Base-by-base conservation (phyloP, 2,329 filamentous ascomycete species). In the Stachybotrys echinatus region DNA sequence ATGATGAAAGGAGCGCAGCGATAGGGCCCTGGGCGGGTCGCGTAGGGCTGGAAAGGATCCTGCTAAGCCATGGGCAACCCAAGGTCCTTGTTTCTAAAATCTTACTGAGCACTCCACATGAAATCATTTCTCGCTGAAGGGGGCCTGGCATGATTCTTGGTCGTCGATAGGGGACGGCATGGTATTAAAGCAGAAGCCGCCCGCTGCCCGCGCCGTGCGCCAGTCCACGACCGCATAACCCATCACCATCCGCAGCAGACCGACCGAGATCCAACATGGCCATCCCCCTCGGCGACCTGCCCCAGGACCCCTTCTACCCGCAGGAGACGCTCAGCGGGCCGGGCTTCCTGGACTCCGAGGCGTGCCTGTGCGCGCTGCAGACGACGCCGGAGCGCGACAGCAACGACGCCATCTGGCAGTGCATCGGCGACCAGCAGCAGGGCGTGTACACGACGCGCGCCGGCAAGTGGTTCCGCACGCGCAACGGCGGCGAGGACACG, bases 371-470 rank as follows among this genome's bases (percentile, higher is more conserved):
- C 42, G 65, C 67, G 14, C 55, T 72, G 12, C 61, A 62, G 20
- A 48, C 52, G 12, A 58, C 48, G 47, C 48, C 50, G 6, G 27
- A 34, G 10, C 3, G 10, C 10, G 27, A 34, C 27, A 34, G 27
- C 27, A 34, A 14, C 10, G 46, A 55, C 22, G 57, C 60, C 12
- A 60, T 61, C n/a, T 75, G 72, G 72, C 70, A 72, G 51, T 75
- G 72, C 52, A 68, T 74, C 23, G 71, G 72, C 12, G 71, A 74
- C 51, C 71, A 73, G 53, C 73, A 69, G 0, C 58, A 71, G 42
- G 63, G 62, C 2, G 62, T 71, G 1, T 72, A 72, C 48, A 53
- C 51, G 3, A 68, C 56, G 19, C 63, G 58, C 3, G 17, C 8
- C 10, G 72, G 72, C 5, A 74, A 73, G 51, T 75, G 72, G 72